Evolutionary conservation across 1,284 basidiomycete genomes (phyloP).

Genomic region (Amylostereum areolatum): DNA sequence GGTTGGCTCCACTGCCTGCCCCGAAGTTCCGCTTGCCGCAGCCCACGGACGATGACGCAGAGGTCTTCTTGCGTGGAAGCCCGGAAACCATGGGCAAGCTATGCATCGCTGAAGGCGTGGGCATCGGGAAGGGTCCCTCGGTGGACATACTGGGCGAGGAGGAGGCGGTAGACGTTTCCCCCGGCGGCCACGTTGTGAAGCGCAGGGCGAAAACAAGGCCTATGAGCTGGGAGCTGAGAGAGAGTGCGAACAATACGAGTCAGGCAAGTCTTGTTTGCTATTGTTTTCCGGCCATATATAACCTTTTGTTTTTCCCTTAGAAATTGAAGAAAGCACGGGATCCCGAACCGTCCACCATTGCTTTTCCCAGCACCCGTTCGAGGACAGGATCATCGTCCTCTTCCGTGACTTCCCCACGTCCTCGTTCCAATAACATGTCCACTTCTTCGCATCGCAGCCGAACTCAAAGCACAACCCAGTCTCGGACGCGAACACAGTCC

Average conservation of each 20-base stretch:
- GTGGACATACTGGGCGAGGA: conserved; percentile 41
- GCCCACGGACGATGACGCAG: conserved; percentile 56
- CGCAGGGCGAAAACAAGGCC: conserved; percentile 64
- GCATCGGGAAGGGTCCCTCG: conserved; percentile 44
- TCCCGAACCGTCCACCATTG: conserved; percentile 8
- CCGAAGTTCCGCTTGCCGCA: conserved; percentile 53
- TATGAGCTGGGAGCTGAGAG: conserved; percentile 56
- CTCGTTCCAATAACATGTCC: conserved; percentile 11
- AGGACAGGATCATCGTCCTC: conserved; percentile 9
- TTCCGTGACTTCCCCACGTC: conserved; percentile 10
- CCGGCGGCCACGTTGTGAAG: conserved; percentile 67
- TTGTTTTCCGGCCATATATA: conserved; percentile 12
- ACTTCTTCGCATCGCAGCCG: conserved; percentile 7
- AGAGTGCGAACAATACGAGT: conserved; percentile 37
- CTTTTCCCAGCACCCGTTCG: conserved; percentile 11
- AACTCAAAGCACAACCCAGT: conserved; percentile 6
- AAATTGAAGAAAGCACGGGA: conserved; percentile 7
- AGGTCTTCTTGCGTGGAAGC: conserved; percentile 53
- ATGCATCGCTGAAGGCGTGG: conserved; percentile 51
- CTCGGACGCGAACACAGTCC: conserved; percentile 23
- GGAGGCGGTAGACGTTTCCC: conserved; percentile 61
- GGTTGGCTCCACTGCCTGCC: conserved; percentile 34
- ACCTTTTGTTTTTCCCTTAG: not conserved
- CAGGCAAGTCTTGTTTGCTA: conserved; percentile 17
- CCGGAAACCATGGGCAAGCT: conserved; percentile 62